phyloP scores from a whole-genome alignment of 352 stramenopile species.

The Phytophthora pinifolia region DNA sequence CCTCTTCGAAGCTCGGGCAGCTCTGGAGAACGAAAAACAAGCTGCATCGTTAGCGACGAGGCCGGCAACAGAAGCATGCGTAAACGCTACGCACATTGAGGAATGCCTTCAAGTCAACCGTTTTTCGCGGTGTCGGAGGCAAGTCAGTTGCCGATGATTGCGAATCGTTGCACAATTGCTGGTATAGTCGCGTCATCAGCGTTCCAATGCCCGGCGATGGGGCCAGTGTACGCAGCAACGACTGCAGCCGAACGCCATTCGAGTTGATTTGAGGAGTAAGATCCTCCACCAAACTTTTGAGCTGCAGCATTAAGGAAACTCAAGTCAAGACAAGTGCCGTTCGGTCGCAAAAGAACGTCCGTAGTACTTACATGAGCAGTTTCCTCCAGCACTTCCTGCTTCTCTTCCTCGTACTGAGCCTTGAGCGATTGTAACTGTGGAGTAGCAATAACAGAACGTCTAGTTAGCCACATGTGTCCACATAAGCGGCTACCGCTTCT shows the following conservation, averaged over 20 bases:
- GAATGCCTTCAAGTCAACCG: slow-evolving; percentile 60
- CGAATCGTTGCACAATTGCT: slow-evolving; percentile 56
- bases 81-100: slow-evolving; percentile 45
- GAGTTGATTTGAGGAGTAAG: slow-evolving; percentile 57
- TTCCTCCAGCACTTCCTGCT: slow-evolving; percentile 59
- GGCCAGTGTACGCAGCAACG: slow-evolving; percentile 65
- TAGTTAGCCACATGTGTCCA: too few species aligned
- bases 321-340: not conserved
- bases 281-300: slow-evolving; percentile 50
- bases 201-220: slow-evolving; percentile 58
- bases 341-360: not conserved
- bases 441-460: slow-evolving; percentile 8
- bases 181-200: slow-evolving; percentile 73
- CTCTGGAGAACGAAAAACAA: slow-evolving; percentile 41
- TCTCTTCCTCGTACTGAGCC: slow-evolving; percentile 65
- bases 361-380: slow-evolving; percentile 45
- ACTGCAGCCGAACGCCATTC: slow-evolving; percentile 54
- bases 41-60: slow-evolving; percentile 7
- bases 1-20: slow-evolving; percentile 74
- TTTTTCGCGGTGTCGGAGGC: slow-evolving; percentile 46
- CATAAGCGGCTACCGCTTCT: not conserved
- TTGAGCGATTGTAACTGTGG: slow-evolving; percentile 57
- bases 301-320: slow-evolving; percentile 27
- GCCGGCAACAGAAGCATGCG: not conserved
- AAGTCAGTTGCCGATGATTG: slow-evolving; percentile 12